These are phyloP conservation scores for Peziza echinospora DNA, from an alignment of 495 filamentous ascomycete genomes.

Conservation along the genomic window DNA sequence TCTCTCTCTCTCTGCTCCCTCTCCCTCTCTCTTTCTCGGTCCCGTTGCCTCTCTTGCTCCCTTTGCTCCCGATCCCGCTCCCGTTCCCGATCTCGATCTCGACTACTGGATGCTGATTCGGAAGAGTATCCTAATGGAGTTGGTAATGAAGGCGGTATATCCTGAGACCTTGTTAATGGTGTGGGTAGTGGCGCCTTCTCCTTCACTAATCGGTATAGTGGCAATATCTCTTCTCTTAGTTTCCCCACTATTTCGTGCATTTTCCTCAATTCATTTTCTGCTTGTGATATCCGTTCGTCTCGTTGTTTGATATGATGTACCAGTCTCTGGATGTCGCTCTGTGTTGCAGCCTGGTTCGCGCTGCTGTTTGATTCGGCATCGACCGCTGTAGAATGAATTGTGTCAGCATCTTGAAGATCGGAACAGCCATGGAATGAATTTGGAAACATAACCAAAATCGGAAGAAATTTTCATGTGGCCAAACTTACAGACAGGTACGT, in stretches of 20 bases:
- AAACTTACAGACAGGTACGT: slow-evolving; percentile 75
- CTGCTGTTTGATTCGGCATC: slow-evolving; percentile 63
- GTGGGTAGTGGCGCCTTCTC: slow-evolving; percentile 74
- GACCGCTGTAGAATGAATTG: slow-evolving; percentile 58
- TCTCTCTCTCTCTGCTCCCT: slow-evolving; percentile 1
- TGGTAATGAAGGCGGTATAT: slow-evolving; percentile 3
- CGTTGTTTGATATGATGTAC: slow-evolving; percentile 68
- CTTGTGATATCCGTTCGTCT: slow-evolving; percentile 61
- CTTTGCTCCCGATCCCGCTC: slow-evolving; percentile 4
- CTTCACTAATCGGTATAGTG: slow-evolving; percentile 72
- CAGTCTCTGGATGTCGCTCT: slow-evolving; percentile 74
- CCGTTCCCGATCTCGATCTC: slow-evolving; percentile 8
- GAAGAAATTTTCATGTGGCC: slow-evolving; percentile 3
- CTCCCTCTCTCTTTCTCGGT: background rate
- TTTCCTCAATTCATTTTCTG: slow-evolving; percentile 59
- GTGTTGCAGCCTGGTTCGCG: slow-evolving; percentile 41
- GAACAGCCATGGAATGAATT: background rate
- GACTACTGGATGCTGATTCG: slow-evolving; percentile 8
- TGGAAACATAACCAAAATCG: slow-evolving; percentile 6
- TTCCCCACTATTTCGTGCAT: slow-evolving; percentile 67
- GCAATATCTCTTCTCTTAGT: slow-evolving; percentile 73
- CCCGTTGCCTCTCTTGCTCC: slow-evolving; percentile 1
- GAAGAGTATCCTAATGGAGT: slow-evolving; percentile 11
- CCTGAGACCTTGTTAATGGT: slow-evolving; percentile 8
- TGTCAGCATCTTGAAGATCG: too few relatives aligned